These are phyloP conservation scores for Leccinum imitatum DNA, from an alignment of 768 basidiomycete species.

Conservation along the genomic window DNA sequence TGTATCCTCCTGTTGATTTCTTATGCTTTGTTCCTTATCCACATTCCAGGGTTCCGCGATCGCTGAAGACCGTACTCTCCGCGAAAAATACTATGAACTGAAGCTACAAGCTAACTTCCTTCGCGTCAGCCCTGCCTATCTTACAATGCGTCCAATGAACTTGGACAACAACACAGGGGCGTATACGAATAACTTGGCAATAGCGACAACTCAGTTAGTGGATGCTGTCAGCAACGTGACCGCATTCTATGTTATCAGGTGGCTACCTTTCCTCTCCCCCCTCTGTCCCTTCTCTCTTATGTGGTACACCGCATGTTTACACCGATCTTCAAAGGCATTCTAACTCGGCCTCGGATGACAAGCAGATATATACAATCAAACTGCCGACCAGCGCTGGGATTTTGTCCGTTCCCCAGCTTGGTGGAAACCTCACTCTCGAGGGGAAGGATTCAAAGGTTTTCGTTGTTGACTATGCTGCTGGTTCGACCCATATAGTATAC, in stretches of 20 bases:
- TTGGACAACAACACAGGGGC: constrained; percentile 40
- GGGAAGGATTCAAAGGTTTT: constrained; percentile 56
- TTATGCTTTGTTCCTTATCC: neutral
- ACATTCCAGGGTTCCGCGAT: constrained; percentile 44
- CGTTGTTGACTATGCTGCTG: constrained; percentile 49
- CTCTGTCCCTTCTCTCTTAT: neutral
- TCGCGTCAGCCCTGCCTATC: constrained; percentile 48
- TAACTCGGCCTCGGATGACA: constrained; percentile 10
- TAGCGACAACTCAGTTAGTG: constrained; percentile 49
- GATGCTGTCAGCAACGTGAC: constrained; percentile 49
- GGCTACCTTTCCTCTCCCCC: neutral
- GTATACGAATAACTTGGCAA: constrained; percentile 47
- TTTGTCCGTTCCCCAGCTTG: constrained; percentile 43
- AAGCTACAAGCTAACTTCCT: constrained; percentile 53
- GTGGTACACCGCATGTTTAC: constrained; percentile 2
- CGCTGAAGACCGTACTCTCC: constrained; percentile 49
- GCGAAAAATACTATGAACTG: constrained; percentile 54
- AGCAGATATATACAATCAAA: constrained; percentile 37
- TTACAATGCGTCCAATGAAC: constrained; percentile 47
- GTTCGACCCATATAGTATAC: constrained; percentile 43
- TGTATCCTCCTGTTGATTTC: neutral
- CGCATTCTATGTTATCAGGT: constrained; percentile 43
- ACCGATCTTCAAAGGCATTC: constrained; percentile 13
- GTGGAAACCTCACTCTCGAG: constrained; percentile 42
- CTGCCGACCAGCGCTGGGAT: constrained; percentile 46